Percentiles rank a stretch among this genome's conserved stretches.
These are phyloP conservation scores for Alternaria conjuncta DNA, from an alignment of 2,329 filamentous ascomycete genomes.

Conservation along the genomic window DNA sequence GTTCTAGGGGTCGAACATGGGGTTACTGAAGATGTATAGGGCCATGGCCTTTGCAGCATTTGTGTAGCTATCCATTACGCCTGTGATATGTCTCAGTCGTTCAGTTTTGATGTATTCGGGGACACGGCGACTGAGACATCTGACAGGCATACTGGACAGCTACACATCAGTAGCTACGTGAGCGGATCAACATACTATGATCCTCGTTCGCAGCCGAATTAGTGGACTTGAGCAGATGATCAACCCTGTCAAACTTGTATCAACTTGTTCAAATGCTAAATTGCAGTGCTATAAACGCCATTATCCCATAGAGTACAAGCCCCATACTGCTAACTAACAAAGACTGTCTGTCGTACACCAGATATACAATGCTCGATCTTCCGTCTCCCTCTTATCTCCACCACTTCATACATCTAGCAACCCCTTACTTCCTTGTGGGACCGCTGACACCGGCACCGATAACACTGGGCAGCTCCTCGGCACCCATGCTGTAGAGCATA, in stretches of 20 bases:
- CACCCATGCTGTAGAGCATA: constrained; percentile 81
- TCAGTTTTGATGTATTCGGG: neutral
- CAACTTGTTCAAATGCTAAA: constrained; percentile 22
- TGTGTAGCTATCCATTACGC: neutral
- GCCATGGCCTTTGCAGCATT: constrained; percentile 10
- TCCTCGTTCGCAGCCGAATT: neutral
- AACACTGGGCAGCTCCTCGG: constrained; percentile 88
- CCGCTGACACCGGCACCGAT: constrained; percentile 92
- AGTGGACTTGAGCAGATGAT: neutral
- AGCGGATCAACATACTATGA: neutral
- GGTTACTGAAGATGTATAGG: neutral
- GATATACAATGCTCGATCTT: constrained; percentile 32
- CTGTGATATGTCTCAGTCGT: neutral
- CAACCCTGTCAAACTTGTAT: neutral
- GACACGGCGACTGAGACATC: constrained; percentile 6
- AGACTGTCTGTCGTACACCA: constrained; percentile 35
- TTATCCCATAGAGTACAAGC: constrained; percentile 29
- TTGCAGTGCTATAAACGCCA: constrained; percentile 45
- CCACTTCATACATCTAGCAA: constrained; percentile 23
- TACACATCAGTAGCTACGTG: neutral
- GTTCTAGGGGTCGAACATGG: neutral
- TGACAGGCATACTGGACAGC: constrained; percentile 7
- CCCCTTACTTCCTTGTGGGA: constrained; percentile 53
- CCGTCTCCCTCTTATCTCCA: neutral
- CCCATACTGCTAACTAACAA: constrained; percentile 24